Evolutionary conservation across 163 green algal species (phyloP), one percentile per base, ranked within the genome.

Genomic region (Scenedesmus sp.): DNA sequence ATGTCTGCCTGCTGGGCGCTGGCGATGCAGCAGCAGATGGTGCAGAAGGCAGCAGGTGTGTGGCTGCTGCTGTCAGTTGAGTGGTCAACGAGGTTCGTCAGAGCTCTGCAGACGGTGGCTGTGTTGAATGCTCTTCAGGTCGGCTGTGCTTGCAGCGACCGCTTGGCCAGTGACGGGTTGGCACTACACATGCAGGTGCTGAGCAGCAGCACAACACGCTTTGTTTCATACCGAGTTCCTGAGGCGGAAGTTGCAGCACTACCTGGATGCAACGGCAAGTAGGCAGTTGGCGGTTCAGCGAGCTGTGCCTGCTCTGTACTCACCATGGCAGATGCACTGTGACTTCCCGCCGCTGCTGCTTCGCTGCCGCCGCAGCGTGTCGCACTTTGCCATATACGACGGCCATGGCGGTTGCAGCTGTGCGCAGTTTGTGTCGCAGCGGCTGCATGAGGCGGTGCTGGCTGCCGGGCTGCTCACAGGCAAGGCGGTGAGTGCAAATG

Each of bases 351-450:
- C 9, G 9, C 6, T n/a, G 22, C 35, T 83, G 37, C 33, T 42
- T 12, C 30, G 13, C 35, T 83, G 65, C 65, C 37, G 65, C n/a
- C 49, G 37, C 73, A 81, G 73, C 18, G 86, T 91, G 35, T 85
- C 91, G 10, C 95, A 94, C 81, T 92, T 92, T 53, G 95, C 87
- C 26, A 81, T 97, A 1, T 95, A 95, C 84, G 95, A 97, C 59
- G 95, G 95, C 20, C 95, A 97, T 73, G 95, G 94, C 46, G 95
- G 95, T 76, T 33, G 49, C 20, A 85, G 90, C 35, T 93, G 94
- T 40, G 95, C 93, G 4, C 49, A 82, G 3, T 85, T 85, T 43
- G 94, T 89, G n/a, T 85, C 90, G 40, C 51, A 92, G 4, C 53
- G 88, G 30, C 86, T 97, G 33, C 90, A 96, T 46, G 18, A 44